phyloP scores from a whole-genome alignment of 257 asterid species.

The Anisodus acutangulus region DNA sequence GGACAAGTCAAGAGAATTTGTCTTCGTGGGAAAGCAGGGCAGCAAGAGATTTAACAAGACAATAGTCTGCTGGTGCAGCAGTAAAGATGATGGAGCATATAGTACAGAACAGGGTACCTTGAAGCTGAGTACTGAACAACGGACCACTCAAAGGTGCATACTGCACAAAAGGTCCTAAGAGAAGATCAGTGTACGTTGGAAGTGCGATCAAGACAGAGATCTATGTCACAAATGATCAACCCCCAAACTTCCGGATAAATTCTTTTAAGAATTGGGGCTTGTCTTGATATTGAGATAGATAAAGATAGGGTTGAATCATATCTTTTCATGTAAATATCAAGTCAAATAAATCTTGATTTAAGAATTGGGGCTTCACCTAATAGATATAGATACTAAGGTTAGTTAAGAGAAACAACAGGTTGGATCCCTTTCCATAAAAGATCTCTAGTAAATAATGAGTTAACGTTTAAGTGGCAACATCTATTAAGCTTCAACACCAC shows the following conservation, averaged over 20 bases:
- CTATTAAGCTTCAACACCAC: neutral
- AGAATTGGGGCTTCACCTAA: neutral
- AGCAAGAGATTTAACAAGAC: neutral
- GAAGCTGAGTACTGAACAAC: neutral
- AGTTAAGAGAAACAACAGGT: neutral
- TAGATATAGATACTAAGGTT: neutral
- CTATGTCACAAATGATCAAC: neutral
- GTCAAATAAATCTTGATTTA: conserved; percentile 5
- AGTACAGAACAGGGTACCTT: neutral
- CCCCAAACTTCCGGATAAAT: neutral
- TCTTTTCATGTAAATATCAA: neutral
- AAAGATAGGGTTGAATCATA: conserved; percentile 13
- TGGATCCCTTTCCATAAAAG: neutral
- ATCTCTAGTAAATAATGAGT: neutral
- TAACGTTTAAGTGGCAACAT: neutral
- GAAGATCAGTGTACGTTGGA: neutral
- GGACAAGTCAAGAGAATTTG: neutral
- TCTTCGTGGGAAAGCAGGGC: neutral
- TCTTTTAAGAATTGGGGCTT: neutral
- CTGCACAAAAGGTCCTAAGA: neutral
- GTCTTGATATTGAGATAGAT: neutral
- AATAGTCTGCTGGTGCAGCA: neutral
- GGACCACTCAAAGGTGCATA: neutral
- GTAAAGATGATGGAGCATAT: neutral
- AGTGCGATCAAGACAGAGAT: conserved; percentile 1